phyloP scores from a whole-genome alignment of 768 basidiomycete species.

The Leccinum obscurum region DNA sequence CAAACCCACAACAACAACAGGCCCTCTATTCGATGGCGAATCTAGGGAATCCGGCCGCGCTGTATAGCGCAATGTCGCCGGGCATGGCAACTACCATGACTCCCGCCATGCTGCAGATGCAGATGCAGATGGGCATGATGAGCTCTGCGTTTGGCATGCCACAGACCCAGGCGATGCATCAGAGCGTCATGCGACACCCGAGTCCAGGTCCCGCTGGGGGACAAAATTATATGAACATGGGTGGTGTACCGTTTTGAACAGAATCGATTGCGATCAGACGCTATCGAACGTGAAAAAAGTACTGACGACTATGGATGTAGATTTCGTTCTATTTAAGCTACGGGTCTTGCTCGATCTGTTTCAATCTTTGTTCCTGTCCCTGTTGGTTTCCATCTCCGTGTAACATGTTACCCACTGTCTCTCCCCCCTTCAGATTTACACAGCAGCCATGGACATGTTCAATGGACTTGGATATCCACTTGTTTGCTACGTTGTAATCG shows the following conservation, averaged over 20 bases:
- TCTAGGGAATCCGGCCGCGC: slow-evolving; percentile 46
- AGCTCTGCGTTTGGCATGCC: slow-evolving; percentile 50
- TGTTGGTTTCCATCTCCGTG: slow-evolving; percentile 20
- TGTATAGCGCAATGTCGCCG: slow-evolving; percentile 34
- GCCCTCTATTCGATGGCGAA: slow-evolving; percentile 46
- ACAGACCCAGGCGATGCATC: slow-evolving; percentile 77
- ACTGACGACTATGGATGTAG: slow-evolving; percentile 24
- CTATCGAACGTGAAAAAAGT: slow-evolving; percentile 10
- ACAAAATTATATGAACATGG: slow-evolving; percentile 48
- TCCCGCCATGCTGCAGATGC: slow-evolving; percentile 44
- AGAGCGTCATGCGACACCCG: slow-evolving; percentile 82
- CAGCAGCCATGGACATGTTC: slow-evolving; percentile 41
- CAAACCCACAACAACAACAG: slow-evolving; percentile 46
- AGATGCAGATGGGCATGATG: slow-evolving; percentile 49
- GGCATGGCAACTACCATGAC: slow-evolving; percentile 31
- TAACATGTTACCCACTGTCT: slow-evolving; percentile 34
- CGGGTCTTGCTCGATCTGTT: slow-evolving; percentile 17
- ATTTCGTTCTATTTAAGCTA: slow-evolving; percentile 24
- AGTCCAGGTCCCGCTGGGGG: slow-evolving; percentile 57
- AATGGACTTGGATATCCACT: slow-evolving; percentile 56
- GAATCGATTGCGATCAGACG: slow-evolving; percentile 11
- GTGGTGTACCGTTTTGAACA: slow-evolving; percentile 34
- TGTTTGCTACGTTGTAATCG: slow-evolving; percentile 54
- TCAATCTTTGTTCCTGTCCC: slow-evolving; percentile 16
- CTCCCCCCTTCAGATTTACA: slow-evolving; percentile 25